A percentile compares a stretch with the other conserved stretches of the same genome.
Conservation (phyloP, 805 yeast species). For the Barnettozyma sp. region DNA sequence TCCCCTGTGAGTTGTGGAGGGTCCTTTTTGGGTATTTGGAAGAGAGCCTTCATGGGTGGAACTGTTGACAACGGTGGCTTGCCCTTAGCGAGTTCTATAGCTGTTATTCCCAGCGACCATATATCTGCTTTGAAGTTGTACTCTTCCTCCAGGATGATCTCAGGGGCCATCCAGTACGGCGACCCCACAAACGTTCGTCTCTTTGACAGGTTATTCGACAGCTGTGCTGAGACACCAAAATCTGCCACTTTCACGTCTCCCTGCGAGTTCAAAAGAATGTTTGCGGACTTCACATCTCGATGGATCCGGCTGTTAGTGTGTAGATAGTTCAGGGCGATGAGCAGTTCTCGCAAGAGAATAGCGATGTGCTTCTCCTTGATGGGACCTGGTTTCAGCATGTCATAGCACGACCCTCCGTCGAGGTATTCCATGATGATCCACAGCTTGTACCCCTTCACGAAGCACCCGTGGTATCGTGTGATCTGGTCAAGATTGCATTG, state of each 20-base stretch:
- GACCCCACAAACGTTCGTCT: conserved; percentile 70
- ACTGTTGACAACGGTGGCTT: conserved; percentile 94
- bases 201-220: conserved; percentile 57
- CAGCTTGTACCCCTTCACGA: conserved; percentile 77
- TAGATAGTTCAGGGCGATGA: conserved; percentile 62
- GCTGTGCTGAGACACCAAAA: conserved; percentile 89
- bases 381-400: conserved; percentile 73
- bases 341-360: conserved; percentile 71
- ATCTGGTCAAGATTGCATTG: conserved; percentile 78
- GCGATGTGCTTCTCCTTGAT: conserved; percentile 78
- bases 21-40: conserved; percentile 46
- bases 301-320: conserved; percentile 81
- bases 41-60: conserved; percentile 34
- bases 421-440: conserved; percentile 98
- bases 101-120: conserved; percentile 95
- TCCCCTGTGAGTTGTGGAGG: conserved; percentile 91
- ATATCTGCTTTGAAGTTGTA: conserved; percentile 87
- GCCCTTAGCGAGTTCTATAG: conserved; percentile 91
- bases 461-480: conserved; percentile 85
- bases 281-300: conserved; percentile 92
- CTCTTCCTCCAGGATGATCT: conserved; percentile 86
- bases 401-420: conserved; percentile 88
- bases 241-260: conserved; percentile 88
- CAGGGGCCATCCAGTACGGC: conserved; percentile 99
- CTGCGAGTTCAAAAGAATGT: conserved; percentile 59